Evolutionary conservation across 2,329 filamentous ascomycete genomes (phyloP).

Genomic region (Scedosporium apiospermum): DNA sequence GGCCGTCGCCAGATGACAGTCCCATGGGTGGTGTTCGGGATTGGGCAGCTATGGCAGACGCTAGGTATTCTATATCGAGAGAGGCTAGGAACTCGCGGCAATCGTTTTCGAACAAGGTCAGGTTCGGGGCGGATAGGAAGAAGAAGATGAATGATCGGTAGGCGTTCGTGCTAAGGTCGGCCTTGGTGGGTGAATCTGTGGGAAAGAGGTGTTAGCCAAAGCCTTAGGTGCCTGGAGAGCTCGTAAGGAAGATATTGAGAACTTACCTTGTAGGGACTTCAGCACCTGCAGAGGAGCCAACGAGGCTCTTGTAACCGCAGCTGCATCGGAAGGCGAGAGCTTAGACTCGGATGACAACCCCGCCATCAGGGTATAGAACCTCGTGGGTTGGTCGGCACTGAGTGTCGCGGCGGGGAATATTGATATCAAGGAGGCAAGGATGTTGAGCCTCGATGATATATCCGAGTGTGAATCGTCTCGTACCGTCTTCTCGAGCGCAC

Average conservation of each 20-base stretch:
- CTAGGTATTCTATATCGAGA: slow-evolving; percentile 31
- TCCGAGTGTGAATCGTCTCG: background rate
- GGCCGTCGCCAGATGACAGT: slow-evolving; percentile 25
- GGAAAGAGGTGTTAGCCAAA: background rate
- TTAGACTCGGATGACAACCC: background rate
- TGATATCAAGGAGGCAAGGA: background rate
- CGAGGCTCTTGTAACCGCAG: background rate
- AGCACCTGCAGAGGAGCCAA: background rate
- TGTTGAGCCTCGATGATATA: background rate
- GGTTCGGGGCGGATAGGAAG: slow-evolving; percentile 26
- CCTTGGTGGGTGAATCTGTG: background rate
- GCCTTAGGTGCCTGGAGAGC: too few relatives aligned
- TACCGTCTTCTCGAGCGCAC: background rate
- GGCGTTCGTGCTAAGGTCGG: slow-evolving; percentile 9
- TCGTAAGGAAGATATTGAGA: background rate
- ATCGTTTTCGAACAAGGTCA: slow-evolving; percentile 32
- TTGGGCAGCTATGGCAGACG: slow-evolving; percentile 27
- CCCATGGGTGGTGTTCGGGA: slow-evolving; percentile 18
- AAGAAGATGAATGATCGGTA: slow-evolving; percentile 27
- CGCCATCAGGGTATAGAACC: background rate
- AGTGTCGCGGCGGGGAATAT: background rate
- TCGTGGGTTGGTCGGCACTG: background rate
- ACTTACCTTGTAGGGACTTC: background rate
- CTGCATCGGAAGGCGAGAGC: background rate
- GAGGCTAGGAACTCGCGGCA: slow-evolving; percentile 23